Conservation (phyloP, 73 alveolate genomes). For the Paramecium primaurelia region DNA sequence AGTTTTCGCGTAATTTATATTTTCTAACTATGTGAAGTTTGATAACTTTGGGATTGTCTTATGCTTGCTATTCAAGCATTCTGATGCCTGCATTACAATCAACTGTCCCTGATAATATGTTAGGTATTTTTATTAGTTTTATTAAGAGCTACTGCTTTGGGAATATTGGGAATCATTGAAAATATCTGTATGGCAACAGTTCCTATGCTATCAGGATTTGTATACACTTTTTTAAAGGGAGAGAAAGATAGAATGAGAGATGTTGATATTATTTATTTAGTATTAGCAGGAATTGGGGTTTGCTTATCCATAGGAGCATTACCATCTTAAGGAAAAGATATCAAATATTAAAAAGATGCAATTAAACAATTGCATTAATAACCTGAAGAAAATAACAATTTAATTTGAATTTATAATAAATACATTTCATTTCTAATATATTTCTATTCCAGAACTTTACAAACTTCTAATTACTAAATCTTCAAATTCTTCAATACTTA, state of each 20-base stretch:
- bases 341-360: neutral
- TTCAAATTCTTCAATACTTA: too few relatives aligned
- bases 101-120: neutral
- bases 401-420: neutral
- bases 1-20: neutral
- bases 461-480: neutral
- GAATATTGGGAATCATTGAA: neutral
- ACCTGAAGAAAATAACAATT: neutral
- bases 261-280: conserved; percentile 12
- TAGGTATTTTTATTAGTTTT: neutral
- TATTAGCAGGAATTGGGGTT: conserved; percentile 12
- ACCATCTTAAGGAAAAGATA: neutral
- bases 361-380: neutral
- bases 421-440: neutral
- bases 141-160: conserved; percentile 45
- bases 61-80: conserved; percentile 24
- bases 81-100: conserved; percentile 11
- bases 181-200: neutral
- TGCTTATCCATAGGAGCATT: neutral
- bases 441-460: neutral
- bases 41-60: conserved; percentile 24
- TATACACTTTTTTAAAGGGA: neutral
- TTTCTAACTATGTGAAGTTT: neutral
- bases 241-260: neutral
- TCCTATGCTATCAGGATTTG: conserved; percentile 29